These are phyloP conservation scores for Vaccinium vitisidaea DNA, from an alignment of 148 eudicot genomes.

Conservation along the genomic window DNA sequence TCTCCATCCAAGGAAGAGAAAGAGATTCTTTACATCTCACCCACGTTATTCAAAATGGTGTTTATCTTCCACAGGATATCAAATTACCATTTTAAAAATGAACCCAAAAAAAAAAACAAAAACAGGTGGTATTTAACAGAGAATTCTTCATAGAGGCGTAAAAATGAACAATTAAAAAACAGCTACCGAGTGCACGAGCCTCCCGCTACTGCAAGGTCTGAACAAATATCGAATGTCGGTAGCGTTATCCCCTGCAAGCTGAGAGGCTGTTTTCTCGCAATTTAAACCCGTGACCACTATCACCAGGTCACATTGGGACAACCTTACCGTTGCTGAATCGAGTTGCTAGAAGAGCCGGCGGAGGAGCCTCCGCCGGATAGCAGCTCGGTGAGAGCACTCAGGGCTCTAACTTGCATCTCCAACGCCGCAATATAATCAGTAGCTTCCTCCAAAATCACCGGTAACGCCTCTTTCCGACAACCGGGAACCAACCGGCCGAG, in stretches of 20 bases:
- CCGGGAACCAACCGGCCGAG: constrained; percentile 79
- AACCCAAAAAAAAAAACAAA: background rate
- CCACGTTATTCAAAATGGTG: background rate
- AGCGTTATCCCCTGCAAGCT: background rate
- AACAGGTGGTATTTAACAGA: background rate
- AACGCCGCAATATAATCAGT: constrained; percentile 80
- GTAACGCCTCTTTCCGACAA: constrained; percentile 66
- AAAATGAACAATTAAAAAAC: background rate
- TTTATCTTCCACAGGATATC: background rate
- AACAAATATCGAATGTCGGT: background rate
- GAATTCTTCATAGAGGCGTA: constrained; percentile 3
- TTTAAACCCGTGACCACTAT: background rate
- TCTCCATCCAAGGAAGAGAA: background rate
- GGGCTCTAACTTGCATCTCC: constrained; percentile 85
- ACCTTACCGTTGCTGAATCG: constrained; percentile 7
- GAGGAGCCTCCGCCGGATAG: constrained; percentile 37
- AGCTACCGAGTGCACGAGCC: background rate
- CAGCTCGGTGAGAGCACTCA: constrained; percentile 52
- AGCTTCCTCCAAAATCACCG: constrained; percentile 79
- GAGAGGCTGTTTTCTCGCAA: background rate
- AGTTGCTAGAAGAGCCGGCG: constrained; percentile 20
- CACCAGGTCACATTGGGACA: background rate
- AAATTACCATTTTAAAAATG: background rate
- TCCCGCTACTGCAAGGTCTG: background rate
- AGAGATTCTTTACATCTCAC: background rate